phyloP scores from a whole-genome alignment of 1,284 basidiomycete species.

The Rhizoctonia solani region DNA sequence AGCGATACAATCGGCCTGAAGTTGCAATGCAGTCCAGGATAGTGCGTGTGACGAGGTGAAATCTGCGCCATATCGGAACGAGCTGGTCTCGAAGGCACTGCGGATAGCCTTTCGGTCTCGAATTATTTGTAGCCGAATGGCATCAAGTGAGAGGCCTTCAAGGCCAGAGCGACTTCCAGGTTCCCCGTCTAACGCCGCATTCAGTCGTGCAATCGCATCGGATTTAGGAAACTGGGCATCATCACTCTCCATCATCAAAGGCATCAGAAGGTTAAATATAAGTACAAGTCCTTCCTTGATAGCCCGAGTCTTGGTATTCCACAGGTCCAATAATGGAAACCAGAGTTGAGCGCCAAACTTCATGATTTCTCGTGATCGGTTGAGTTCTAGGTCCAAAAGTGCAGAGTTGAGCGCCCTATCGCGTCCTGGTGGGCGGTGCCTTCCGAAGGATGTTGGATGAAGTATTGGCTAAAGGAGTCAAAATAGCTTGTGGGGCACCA shows the following conservation, averaged over 20 bases:
- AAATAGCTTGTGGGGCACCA: slow-evolving; percentile 53
- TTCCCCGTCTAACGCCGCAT: slow-evolving; percentile 59
- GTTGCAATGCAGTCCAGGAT: slow-evolving; percentile 78
- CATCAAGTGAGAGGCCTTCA: slow-evolving; percentile 62
- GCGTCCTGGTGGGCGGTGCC: slow-evolving; percentile 77
- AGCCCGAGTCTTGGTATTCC: slow-evolving; percentile 72
- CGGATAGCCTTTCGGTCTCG: slow-evolving; percentile 40
- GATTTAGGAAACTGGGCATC: slow-evolving; percentile 22
- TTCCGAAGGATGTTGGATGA: slow-evolving; percentile 65
- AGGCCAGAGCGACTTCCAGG: slow-evolving; percentile 55
- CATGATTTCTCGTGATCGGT: slow-evolving; percentile 62
- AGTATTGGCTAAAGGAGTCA: slow-evolving; percentile 70
- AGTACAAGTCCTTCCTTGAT: slow-evolving; percentile 71
- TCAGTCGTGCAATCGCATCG: slow-evolving; percentile 54
- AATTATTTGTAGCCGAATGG: slow-evolving; percentile 58
- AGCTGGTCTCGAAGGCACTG: slow-evolving; percentile 58
- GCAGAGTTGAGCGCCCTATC: slow-evolving; percentile 67
- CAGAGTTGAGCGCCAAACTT: slow-evolving; percentile 65
- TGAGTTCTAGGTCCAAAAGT: slow-evolving; percentile 73
- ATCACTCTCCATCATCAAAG: slow-evolving; percentile 58
- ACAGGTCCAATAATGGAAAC: slow-evolving; percentile 67
- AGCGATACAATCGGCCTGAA: slow-evolving; percentile 80
- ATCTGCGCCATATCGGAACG: slow-evolving; percentile 71
- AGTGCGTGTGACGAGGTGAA: slow-evolving; percentile 73
- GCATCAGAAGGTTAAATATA: slow-evolving; percentile 69